Evolutionary conservation across 2,329 filamentous ascomycete genomes (phyloP).

Genomic region (Mycosphaerelloides madeirae): DNA sequence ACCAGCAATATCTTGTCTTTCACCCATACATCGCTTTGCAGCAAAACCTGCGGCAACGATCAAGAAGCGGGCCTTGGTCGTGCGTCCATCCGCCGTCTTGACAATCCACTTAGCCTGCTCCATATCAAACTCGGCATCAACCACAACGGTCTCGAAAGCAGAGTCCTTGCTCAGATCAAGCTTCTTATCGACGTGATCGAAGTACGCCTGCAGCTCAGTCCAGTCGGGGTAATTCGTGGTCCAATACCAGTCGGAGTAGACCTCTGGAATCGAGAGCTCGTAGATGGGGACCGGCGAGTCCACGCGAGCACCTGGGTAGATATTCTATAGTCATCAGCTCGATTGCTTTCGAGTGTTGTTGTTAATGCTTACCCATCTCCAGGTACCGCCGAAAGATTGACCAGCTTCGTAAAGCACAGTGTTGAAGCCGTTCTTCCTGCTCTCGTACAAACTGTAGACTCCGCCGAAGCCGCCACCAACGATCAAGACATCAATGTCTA

Average conservation of each 20-base stretch:
- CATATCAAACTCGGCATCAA: conserved; percentile 50
- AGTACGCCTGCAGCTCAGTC: conserved; percentile 53
- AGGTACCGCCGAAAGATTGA: conserved; percentile 32
- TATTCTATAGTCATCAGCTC: conserved; percentile 14
- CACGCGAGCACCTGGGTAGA: conserved; percentile 41
- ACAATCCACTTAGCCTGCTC: conserved; percentile 47
- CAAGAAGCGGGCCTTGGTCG: conserved; percentile 49
- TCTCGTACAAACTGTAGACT: conserved; percentile 39
- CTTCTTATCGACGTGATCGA: conserved; percentile 55
- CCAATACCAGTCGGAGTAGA: conserved; percentile 55
- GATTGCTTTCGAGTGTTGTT: not conserved
- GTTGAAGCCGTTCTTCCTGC: conserved; percentile 32
- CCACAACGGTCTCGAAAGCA: conserved; percentile 49
- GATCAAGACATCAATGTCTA: conserved; percentile 29
- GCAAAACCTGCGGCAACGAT: conserved; percentile 56
- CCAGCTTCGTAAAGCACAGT: conserved; percentile 32
- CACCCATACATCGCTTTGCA: conserved; percentile 46
- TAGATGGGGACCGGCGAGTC: conserved; percentile 35
- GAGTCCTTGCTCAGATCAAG: conserved; percentile 49
- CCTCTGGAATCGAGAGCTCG: conserved; percentile 37
- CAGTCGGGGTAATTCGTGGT: conserved; percentile 30
- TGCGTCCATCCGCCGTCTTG: conserved; percentile 50
- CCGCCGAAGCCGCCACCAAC: conserved; percentile 43
- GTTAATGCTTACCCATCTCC: conserved; percentile 24
- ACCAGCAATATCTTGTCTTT: not conserved